Conservation (phyloP, 208 protist species). For the Dictyostelium gargantuum region DNA sequence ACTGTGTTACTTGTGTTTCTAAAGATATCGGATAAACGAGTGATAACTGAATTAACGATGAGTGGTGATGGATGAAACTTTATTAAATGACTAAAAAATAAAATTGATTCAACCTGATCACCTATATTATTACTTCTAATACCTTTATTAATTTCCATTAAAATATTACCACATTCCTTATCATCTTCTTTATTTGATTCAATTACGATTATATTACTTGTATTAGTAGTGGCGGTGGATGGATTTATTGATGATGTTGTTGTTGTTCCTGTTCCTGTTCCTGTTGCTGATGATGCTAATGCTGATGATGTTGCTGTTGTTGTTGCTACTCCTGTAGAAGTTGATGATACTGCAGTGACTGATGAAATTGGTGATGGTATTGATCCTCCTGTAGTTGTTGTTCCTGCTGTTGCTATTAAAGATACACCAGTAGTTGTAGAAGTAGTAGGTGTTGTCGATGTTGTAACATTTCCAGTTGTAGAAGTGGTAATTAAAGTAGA, state of each 20-base stretch:
- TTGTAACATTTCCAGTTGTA: too few species aligned
- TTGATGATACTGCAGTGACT: not conserved
- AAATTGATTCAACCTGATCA: slow-evolving; percentile 39
- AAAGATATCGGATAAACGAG: slow-evolving; percentile 41
- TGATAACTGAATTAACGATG: not conserved
- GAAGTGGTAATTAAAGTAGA: too few species aligned
- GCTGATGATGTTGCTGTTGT: not conserved
- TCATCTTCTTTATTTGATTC: not conserved
- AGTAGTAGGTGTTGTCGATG: not conserved
- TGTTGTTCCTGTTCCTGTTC: not conserved
- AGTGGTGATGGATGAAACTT: slow-evolving; percentile 22
- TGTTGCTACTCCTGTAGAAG: too few species aligned
- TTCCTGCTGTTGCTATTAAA: too few species aligned
- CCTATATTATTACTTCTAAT: slow-evolving; percentile 50
- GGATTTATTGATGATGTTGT: not conserved
- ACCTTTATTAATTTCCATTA: slow-evolving; percentile 56
- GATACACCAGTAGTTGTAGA: too few species aligned
- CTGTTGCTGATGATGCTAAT: not conserved
- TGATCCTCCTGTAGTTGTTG: not conserved
- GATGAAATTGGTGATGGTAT: not conserved
- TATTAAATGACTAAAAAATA: slow-evolving; percentile 46
- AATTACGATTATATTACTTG: not conserved
- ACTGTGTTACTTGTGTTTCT: slow-evolving; percentile 22
- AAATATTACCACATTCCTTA: slow-evolving; percentile 11
- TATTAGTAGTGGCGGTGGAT: not conserved